phyloP scores from a whole-genome alignment of 1,284 basidiomycete genomes.

The Schizophyllum amplum region DNA sequence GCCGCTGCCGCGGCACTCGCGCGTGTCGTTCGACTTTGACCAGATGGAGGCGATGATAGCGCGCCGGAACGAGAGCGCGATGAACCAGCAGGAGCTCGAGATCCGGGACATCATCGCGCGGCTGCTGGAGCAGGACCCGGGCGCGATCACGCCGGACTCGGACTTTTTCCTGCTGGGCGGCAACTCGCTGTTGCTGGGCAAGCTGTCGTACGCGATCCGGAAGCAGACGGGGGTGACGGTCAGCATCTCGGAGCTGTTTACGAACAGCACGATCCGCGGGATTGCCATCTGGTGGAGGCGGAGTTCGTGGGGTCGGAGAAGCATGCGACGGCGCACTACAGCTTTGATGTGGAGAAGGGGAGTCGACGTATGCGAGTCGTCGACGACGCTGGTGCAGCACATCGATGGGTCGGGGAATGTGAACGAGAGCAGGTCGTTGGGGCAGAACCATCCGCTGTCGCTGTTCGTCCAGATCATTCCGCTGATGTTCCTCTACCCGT shows the following conservation, averaged over 20 bases:
- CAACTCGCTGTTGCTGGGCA: constrained; percentile 36
- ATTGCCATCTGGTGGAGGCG: constrained; percentile 31
- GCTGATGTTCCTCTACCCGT: constrained; percentile 32
- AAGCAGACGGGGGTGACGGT: constrained; percentile 31
- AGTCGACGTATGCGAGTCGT: constrained; percentile 15
- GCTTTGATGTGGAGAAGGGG: constrained; percentile 1
- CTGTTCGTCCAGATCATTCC: constrained; percentile 35
- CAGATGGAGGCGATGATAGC: constrained; percentile 26
- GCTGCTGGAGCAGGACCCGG: constrained; percentile 28
- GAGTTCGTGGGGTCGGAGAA: constrained; percentile 7
- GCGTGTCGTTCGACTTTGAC: constrained; percentile 24
- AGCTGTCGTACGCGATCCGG: constrained; percentile 32
- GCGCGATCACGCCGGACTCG: constrained; percentile 26
- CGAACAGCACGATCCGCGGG: constrained; percentile 32
- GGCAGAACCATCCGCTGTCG: constrained; percentile 28
- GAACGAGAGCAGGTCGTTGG: constrained; percentile 15
- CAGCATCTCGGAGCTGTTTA: constrained; percentile 30
- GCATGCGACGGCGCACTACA: background rate
- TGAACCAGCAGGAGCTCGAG: constrained; percentile 27
- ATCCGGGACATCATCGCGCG: constrained; percentile 33
- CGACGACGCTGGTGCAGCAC: constrained; percentile 7
- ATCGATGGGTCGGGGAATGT: constrained; percentile 8
- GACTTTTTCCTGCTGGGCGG: constrained; percentile 41
- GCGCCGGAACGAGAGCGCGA: constrained; percentile 18
- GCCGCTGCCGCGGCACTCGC: constrained; percentile 15